Base-by-base conservation (phyloP, 2,329 filamentous ascomycete genomes). In the Cercospora beticola region DNA sequence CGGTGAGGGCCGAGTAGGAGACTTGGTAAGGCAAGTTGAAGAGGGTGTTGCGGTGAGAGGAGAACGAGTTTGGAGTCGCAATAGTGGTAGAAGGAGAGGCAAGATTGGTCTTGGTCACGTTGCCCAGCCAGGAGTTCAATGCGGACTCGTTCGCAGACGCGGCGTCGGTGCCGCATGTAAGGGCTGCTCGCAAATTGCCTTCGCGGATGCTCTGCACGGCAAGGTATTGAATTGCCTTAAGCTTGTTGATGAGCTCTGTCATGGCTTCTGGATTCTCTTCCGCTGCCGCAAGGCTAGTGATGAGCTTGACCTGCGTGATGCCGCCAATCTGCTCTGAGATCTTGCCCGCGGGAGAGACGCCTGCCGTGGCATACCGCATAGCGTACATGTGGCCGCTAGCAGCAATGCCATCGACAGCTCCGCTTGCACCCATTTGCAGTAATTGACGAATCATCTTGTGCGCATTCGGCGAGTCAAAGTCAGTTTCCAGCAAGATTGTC, bases 11-110 rank as follows among this genome's bases (percentile, higher is more conserved):
- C 7, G 94, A 93, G 78, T 98, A 98, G 78, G 97, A 97, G 36
- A 99, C 95, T 81, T 99, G 95, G 81, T 97, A 99, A 0, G 95
- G 95, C 18, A 99, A 85, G 26, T 94, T 91, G 81, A 97, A 98
- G 81, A 98, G 96, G 0, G 93, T 90, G 79, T 93, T 95, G 72
- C 79, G 77, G 21, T 64, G 33, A 3, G 68, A 62, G 26, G 74
- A 69, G 69, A 72, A 14, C 81, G 78, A 64, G 56, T 64, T 73
- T 23, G 75, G 79, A 60, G 77, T 76, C 10, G 63, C 14, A 5
- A 14, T 16, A 21, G 30, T 40, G 30, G 26, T 59, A 10, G 58
- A 57, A 31, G 65, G 46, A 65, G 57, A 54, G 2, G 64, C 59
- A 6, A 64, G 46, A 10, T 61, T 36, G 16, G 74, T 68, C 66